Evolutionary conservation across 1,284 basidiomycete species (phyloP).

Genomic region (Sanguinoderma infundibulare): DNA sequence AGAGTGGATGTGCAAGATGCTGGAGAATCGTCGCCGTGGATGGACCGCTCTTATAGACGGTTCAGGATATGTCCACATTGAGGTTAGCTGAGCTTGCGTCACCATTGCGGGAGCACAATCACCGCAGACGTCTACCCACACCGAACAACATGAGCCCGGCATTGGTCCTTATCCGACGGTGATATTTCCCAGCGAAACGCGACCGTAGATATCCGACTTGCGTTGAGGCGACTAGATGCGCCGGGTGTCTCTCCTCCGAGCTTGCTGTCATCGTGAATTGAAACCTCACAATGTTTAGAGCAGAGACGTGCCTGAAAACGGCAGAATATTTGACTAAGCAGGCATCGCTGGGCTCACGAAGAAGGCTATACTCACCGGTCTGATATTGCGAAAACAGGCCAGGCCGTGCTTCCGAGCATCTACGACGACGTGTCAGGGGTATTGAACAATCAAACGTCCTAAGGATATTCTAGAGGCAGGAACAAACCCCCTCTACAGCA

Average conservation of each 20-base stretch:
- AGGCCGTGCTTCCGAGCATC: neutral
- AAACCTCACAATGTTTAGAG: neutral
- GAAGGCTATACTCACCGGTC: too few relatives aligned
- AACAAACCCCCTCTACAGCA: too few relatives aligned
- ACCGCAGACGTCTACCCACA: neutral
- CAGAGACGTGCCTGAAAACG: neutral
- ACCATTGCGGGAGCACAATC: neutral
- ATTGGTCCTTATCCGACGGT: neutral
- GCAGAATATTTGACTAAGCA: neutral
- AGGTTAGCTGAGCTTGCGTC: neutral
- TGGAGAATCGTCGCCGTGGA: neutral
- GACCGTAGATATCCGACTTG: neutral
- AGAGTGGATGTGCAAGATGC: neutral
- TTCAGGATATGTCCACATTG: neutral
- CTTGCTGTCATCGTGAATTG: neutral
- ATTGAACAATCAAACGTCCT: too few relatives aligned
- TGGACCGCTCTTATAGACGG: neutral
- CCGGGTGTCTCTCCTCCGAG: neutral
- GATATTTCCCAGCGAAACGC: neutral
- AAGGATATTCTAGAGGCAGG: neutral
- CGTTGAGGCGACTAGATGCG: neutral
- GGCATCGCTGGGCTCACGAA: too few relatives aligned
- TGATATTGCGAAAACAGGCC: neutral
- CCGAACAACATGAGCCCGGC: neutral
- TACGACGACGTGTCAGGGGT: too few relatives aligned